Base-by-base conservation (phyloP, 1,139 yeast species). In the Meyerozyma guilliermondii region DNA sequence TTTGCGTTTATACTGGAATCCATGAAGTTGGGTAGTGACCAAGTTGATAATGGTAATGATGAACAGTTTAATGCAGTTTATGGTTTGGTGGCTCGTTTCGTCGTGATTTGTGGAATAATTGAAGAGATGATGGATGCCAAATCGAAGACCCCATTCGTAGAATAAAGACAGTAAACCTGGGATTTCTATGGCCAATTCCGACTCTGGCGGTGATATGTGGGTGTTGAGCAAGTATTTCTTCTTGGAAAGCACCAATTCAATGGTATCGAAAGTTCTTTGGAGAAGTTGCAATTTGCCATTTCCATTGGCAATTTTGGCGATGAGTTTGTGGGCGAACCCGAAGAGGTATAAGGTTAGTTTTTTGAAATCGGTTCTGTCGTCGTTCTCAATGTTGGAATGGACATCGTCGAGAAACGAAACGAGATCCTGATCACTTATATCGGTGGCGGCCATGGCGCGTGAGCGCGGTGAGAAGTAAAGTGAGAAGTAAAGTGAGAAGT, bases 351-450 rank as follows among this genome's bases (percentile, higher is more conserved):
- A 52, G 22, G 60, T 47, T 41, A 71, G 51, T 46, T 65, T 66
- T 45, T 62, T 63, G 50, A 68, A 71, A 50, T 71, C 73, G 6
- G 69, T 59, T 26, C 51, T 48, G 34, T 65, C 68, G 44, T 65
- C 66, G 37, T 56, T 55, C 39, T 59, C 51, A 40, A 70, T 59
- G 44, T 67, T 66, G 35, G 50, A 51, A 41, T 62, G 61, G 26
- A 72, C 62, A 43, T 72, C 78, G 33, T 58, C 54, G 14, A 72
- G 56, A 45, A 72, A 71, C 43, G 52, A 52, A n/a, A 47, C 47
- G 31, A 70, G 56, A 9, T 33, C 36, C 11, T 20, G 24, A 5
- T 33, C 36, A 9, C 24, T 33, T 24, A 33, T 30, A 14, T 30
- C 34, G 5, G 18, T 18, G 20, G 24, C 13, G 26, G 36, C 36